Base-by-base conservation (phyloP, 805 yeast species). In the Barnettozyma botsteinii region DNA sequence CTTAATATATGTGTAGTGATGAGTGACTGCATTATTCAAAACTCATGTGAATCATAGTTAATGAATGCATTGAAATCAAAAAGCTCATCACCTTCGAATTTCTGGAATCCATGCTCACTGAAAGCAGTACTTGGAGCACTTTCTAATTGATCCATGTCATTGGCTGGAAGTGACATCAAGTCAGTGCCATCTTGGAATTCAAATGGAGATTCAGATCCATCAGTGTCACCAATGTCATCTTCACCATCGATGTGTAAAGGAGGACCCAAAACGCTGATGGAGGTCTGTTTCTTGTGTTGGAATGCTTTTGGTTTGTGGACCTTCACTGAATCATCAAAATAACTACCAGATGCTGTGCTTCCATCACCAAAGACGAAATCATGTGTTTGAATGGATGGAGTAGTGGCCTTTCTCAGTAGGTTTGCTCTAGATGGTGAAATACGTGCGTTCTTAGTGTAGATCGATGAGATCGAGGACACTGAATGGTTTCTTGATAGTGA, bases 51-150 rank as follows among this genome's bases (percentile, higher is more conserved):
- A 14, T 49, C 42, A 26, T 44, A 47, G 32, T 46, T 52, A 7
- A 47, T 45, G 35, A 55, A 55, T 3, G 56, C 57, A 19, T 41
- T 41, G 33, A 53, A 47, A 33, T 55, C 59, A 35, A 55, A 52
- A 39, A 43, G 41, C 31, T 52, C 55, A 14, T 43, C 47, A 30
- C 31, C 28, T 15, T 36, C 37, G 19, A 43, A 27, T 19, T 37
- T 31, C 13, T 27, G 21, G 4, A 31, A 22, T 18, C 27, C 26
- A 8, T 23, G 22, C 23, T 27, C 22, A 10, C 30, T n/a, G 7
- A 27, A 27, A 4, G 31, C 35, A 14, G 31, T 25, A 7, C 37
- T 38, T 38, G 41, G 41, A 12, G 25, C 38, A 31, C 26, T 39
- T n/a, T 13, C 40, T 5, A 37, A 25, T 14, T 31, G 29, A 11